A percentile compares a stretch with the other conserved stretches of the same genome.
Conservation (phyloP, 495 filamentous ascomycete genomes). For the Talaromyces ruber region DNA sequence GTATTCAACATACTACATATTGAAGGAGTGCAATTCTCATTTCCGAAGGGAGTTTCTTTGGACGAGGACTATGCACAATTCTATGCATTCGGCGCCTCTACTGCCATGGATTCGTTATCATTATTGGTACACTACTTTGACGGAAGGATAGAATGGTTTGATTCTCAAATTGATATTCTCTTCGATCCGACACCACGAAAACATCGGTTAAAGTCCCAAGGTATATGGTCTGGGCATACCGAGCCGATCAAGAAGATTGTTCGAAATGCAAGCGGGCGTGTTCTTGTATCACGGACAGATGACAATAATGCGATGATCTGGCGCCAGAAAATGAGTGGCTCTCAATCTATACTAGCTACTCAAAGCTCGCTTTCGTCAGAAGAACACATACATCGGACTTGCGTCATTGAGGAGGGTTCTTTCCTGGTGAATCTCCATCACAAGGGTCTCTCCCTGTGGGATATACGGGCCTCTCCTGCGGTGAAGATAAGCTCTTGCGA, state of each 20-base stretch:
- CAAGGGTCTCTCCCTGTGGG: constrained; percentile 72
- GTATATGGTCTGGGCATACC: constrained; percentile 80
- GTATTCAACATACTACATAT: constrained; percentile 87
- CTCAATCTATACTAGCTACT: constrained; percentile 47
- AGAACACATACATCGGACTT: constrained; percentile 77
- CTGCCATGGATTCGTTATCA: constrained; percentile 52
- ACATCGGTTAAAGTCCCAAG: constrained; percentile 48
- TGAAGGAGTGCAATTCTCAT: constrained; percentile 58
- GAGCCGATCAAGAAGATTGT: constrained; percentile 74
- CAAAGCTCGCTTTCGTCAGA: constrained; percentile 62
- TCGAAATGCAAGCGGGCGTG: constrained; percentile 69
- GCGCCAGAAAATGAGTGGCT: constrained; percentile 49
- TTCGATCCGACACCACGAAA: constrained; percentile 68
- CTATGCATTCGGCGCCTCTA: constrained; percentile 58
- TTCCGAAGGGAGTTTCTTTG: constrained; percentile 37
- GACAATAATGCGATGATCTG: constrained; percentile 77
- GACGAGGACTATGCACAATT: constrained; percentile 60
- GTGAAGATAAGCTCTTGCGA: constrained; percentile 45
- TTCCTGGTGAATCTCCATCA: constrained; percentile 79
- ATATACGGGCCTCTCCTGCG: constrained; percentile 51
- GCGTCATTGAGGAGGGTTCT: constrained; percentile 62
- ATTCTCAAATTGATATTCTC: constrained; percentile 67
- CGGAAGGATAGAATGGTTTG: constrained; percentile 72
- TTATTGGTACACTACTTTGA: constrained; percentile 85
- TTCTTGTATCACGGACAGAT: constrained; percentile 72